phyloP scores from a whole-genome alignment of 108 stramenopile species.

The Schizochytrium sp. region DNA sequence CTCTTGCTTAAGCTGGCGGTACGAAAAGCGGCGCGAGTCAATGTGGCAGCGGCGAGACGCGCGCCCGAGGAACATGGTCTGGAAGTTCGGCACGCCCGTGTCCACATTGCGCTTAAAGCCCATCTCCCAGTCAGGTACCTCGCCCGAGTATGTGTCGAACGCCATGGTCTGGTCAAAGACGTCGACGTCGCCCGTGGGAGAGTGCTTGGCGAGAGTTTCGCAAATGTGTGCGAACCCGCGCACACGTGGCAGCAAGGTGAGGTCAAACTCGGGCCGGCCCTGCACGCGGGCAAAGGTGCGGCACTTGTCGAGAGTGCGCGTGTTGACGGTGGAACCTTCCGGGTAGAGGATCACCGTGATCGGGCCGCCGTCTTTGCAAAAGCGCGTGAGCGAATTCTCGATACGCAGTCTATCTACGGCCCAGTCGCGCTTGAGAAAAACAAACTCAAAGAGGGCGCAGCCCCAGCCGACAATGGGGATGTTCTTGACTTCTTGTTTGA shows the following conservation, averaged over 20 bases:
- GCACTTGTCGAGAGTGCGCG: constrained; percentile 31
- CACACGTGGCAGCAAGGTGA: constrained; percentile 32
- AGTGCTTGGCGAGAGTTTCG: neutral
- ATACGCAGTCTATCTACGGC: constrained; percentile 21
- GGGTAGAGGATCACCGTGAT: constrained; percentile 37
- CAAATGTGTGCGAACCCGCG: constrained; percentile 38
- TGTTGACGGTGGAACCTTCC: constrained; percentile 42
- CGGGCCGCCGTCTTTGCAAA: constrained; percentile 31
- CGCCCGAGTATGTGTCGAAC: constrained; percentile 34
- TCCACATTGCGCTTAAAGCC: constrained; percentile 32
- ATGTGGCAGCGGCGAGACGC: constrained; percentile 25
- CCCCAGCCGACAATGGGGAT: neutral
- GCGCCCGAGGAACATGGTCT: constrained; percentile 18
- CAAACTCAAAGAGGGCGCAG: constrained; percentile 31
- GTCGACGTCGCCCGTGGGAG: neutral
- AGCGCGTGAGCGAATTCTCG: constrained; percentile 23
- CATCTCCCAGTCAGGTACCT: constrained; percentile 36
- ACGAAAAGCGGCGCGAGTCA: constrained; percentile 33
- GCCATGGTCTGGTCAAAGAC: constrained; percentile 41
- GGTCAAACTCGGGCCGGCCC: constrained; percentile 30
- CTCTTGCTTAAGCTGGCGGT: constrained; percentile 17
- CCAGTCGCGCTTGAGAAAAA: constrained; percentile 40
- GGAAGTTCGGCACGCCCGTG: constrained; percentile 28
- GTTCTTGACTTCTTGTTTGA: neutral
- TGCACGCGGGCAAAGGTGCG: constrained; percentile 25